phyloP scores from a whole-genome alignment of 2,329 filamentous ascomycete species.

The Chrysoporthe austroafricana region DNA sequence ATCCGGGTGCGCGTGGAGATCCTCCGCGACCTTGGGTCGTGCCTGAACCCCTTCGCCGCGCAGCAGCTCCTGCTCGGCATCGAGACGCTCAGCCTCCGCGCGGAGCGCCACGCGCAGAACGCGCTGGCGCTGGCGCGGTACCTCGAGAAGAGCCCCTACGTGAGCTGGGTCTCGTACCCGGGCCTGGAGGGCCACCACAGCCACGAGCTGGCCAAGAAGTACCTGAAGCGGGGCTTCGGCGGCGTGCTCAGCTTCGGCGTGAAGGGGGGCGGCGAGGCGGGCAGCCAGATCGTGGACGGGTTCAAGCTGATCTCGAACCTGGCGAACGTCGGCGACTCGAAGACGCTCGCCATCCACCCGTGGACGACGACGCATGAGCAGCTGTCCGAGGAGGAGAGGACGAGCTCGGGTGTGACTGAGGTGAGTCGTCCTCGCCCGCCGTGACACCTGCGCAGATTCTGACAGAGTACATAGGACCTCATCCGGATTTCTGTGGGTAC shows the following conservation, averaged over 20 bases:
- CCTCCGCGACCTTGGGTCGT: constrained; percentile 81
- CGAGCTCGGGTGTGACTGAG: constrained; percentile 80
- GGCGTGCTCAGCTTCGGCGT: constrained; percentile 93
- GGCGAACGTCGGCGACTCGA: constrained; percentile 94
- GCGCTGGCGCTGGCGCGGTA: constrained; percentile 78
- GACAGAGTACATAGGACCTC: constrained; percentile 63
- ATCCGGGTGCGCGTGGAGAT: constrained; percentile 88
- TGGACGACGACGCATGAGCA: constrained; percentile 97
- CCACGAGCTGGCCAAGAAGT: constrained; percentile 83
- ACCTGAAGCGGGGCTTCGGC: constrained; percentile 81
- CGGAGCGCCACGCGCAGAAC: constrained; percentile 86
- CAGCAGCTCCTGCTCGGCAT: constrained; percentile 89
- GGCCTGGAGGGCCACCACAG: constrained; percentile 82
- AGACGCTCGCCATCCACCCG: constrained; percentile 92
- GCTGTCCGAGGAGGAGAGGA: constrained; percentile 79
- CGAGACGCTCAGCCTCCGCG: constrained; percentile 86
- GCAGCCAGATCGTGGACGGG: constrained; percentile 85
- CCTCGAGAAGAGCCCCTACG: constrained; percentile 81
- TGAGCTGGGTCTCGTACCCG: constrained; percentile 93
- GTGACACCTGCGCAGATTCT: neutral
- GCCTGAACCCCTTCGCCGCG: constrained; percentile 86
- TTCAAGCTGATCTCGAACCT: constrained; percentile 96
- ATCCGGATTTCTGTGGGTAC: constrained; percentile 95
- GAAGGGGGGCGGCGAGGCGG: constrained; percentile 83
- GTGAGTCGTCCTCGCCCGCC: constrained; percentile 40